A percentile compares a stretch with the other conserved stretches of the same genome.
Conservation (phyloP, 2,329 filamentous ascomycete genomes). For the Penicillium sp. region DNA sequence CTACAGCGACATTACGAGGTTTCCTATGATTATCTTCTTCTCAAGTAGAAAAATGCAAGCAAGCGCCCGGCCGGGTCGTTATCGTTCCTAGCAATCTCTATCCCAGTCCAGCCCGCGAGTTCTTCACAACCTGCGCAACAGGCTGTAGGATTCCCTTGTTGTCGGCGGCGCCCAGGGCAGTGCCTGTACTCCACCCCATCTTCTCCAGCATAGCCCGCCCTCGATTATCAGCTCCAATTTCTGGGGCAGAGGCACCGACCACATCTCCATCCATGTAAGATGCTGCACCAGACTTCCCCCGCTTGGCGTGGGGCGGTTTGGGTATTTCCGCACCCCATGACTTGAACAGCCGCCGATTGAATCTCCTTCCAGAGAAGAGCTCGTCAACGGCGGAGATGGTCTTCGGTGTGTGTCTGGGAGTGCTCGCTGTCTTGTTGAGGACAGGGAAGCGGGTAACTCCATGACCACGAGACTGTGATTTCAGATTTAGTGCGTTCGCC, state of each 20-base stretch:
- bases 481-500: constrained; percentile 69
- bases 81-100: constrained; percentile 27
- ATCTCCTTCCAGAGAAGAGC: constrained; percentile 35
- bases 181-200: constrained; percentile 93
- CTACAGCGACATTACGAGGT: too few relatives aligned
- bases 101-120: constrained; percentile 76
- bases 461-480: constrained; percentile 76
- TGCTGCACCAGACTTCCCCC: constrained; percentile 43
- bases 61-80: neutral
- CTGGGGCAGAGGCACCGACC: constrained; percentile 78
- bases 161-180: constrained; percentile 71
- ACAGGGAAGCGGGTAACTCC: constrained; percentile 71
- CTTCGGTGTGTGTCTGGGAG: constrained; percentile 57
- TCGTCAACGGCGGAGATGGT: constrained; percentile 48
- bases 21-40: too few relatives aligned
- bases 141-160: constrained; percentile 88
- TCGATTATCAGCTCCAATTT: constrained; percentile 76
- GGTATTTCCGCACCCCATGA: constrained; percentile 23
- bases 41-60: neutral
- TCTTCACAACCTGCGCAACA: constrained; percentile 82
- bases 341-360: constrained; percentile 28
- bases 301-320: constrained; percentile 26
- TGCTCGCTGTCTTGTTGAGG: constrained; percentile 69
- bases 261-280: constrained; percentile 79
- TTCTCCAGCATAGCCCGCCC: constrained; percentile 87